These are phyloP conservation scores for Tolypocladium nubicola DNA, from an alignment of 2,329 filamentous ascomycete species.

Conservation along the genomic window DNA sequence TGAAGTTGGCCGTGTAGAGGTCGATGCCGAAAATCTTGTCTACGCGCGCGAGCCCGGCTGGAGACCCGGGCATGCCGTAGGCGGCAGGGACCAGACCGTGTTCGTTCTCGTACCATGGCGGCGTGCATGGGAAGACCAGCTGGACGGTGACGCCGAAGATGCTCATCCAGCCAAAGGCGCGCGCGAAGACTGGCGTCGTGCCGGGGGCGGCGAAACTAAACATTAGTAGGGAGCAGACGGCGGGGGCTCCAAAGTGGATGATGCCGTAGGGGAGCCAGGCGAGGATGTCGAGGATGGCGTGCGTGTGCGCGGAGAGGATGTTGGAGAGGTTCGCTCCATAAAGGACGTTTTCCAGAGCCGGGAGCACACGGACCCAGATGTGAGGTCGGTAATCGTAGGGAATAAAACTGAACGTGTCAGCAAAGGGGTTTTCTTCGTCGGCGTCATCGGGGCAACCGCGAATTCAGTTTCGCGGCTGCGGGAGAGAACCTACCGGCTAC, in stretches of 20 bases:
- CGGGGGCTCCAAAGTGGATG: slow-evolving; percentile 78
- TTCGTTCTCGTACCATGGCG: slow-evolving; percentile 93
- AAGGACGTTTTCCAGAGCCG: slow-evolving; percentile 89
- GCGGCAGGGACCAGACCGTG: slow-evolving; percentile 86
- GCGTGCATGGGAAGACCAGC: slow-evolving; percentile 83
- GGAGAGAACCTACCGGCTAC: slow-evolving; percentile 63
- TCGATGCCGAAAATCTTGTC: slow-evolving; percentile 86
- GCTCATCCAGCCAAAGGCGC: slow-evolving; percentile 87
- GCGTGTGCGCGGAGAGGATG: slow-evolving; percentile 83
- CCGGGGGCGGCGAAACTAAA: slow-evolving; percentile 86
- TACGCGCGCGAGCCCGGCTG: slow-evolving; percentile 79
- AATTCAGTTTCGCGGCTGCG: background rate
- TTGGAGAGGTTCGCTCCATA: slow-evolving; percentile 95
- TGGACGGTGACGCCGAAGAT: slow-evolving; percentile 80
- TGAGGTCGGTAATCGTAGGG: slow-evolving; percentile 78
- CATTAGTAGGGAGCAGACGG: slow-evolving; percentile 66
- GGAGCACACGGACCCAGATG: slow-evolving; percentile 92
- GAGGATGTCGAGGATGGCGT: slow-evolving; percentile 71
- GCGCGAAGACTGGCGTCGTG: slow-evolving; percentile 73
- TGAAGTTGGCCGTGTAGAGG: slow-evolving; percentile 88
- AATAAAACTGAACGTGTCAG: slow-evolving; percentile 56
- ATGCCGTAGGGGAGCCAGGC: slow-evolving; percentile 93
- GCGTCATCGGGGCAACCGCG: background rate
- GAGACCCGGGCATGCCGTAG: slow-evolving; percentile 82
- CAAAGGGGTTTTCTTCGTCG: slow-evolving; percentile 1